Evolutionary conservation across 495 filamentous ascomycete genomes (phyloP), one percentile per base, ranked within the genome.

Genomic region (Talaromyces trachyspermus): DNA sequence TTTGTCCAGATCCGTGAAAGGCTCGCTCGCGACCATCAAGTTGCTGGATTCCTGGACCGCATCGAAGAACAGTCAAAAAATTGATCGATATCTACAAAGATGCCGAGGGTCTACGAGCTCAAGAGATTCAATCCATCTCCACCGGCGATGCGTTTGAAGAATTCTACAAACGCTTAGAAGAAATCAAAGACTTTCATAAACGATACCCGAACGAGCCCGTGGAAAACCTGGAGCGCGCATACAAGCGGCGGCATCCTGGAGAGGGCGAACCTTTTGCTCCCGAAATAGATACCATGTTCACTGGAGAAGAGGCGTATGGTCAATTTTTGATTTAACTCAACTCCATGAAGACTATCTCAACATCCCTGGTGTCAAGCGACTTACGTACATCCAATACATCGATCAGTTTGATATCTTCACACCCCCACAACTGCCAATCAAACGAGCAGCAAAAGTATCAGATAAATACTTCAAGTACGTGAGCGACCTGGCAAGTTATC

Each of bases 161-260:
- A 53, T 97, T 98, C 65, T 90, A 95, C 68, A 86, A 83, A 48
- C 87, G 95, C 56, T 66, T 95, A 4, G 65, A 74, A 44, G 77
- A 79, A 2, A 86, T 95, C 59, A 94, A 88, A 54, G 80, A 85
- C 38, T 94, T 90, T 56, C 89, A 96, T 65, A 78, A 84, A 42
- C 81, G 83, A 50, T 96, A 98, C 52, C 94, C 90, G 0, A 95
- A 94, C 62, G 88, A 95, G 58, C 90, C 85, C 2, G 86, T 94
- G 22, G 94, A 97, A 62, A 95, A 97, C 58, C 79, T 96, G 10
- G 92, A 98, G 68, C 76, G 81, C 48, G 88, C 89, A 49, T 97
- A 98, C 66, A 85, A 88, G 65, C 83, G 82, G 32, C 79, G 75
- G 43, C 78, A 78, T 23, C 75, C 81, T 5, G 82, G 69, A 2